Evolutionary conservation across 2,329 filamentous ascomycete species (phyloP), one percentile per base, ranked within the genome.

Genomic region (Epichloe gansuensis): DNA sequence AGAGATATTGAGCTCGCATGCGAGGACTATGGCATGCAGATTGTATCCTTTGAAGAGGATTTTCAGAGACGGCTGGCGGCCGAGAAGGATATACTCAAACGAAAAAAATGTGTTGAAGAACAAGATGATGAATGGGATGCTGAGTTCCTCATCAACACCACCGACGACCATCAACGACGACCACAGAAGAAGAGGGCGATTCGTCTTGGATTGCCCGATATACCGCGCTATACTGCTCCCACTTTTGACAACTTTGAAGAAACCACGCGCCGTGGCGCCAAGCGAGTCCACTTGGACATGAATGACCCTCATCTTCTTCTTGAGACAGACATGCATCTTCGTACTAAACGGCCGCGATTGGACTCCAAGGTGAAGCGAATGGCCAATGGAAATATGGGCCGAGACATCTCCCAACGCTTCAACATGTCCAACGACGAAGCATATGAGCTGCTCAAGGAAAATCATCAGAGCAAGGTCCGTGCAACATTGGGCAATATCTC

Each of bases 381-480:
- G 73, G 81, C 79, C 7, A 85, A 81, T 53, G 81, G 83, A 15
- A 85, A 82, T 49, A 71, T 89, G 43, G 82, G 83, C 3, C 86
- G 85, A 52, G 83, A 88, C 52, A 77, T 95, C 38, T 81, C 81
- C 39, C 81, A 85, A 59, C 84, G 91, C 43, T 98, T 95, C 75
- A 97, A 97, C 65, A 87, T 94, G 54, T 95, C 91, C 34, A 97
- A 97, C 57, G 93, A 98, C 63, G 86, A 93, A 54, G 91, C 91
- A 2, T 98, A 98, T 66, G 91, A 97, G 63, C 82, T 90, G 55
- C 79, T 98, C 45, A 97, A 97, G 69, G 90, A 95, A 68, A 97
- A 96, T 63, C 91, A 95, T 63, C 89, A 95, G 70, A 90, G 88
- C 75, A 97, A 95, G 69, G 88, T 98, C 56, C 83, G 93, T 59